Evolutionary conservation across 176 grass and related monocot species (phyloP), one percentile per base, ranked within the genome.

Genomic region (Carex cristatella): DNA sequence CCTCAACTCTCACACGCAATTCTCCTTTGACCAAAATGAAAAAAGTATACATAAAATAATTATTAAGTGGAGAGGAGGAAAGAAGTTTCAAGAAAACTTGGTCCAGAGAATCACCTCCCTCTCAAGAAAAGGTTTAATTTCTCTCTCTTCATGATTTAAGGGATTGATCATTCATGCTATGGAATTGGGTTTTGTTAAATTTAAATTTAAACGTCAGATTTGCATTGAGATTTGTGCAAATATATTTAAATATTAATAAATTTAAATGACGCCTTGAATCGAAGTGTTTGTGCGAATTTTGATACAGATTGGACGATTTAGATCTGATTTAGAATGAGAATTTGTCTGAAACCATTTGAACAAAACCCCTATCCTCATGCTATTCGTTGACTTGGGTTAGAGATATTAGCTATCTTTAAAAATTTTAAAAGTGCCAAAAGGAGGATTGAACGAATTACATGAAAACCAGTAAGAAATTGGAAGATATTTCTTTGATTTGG

Each of bases 31-130:
- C 74, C 51, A 78, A 9, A 78, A 57, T 27, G 9, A 28, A 78
- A 35, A 75, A 56, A 78, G 23, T 57, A 57, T 78, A 16, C 23
- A 78, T 78, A 16, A 78, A 78, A 78, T 56, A 78, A 58, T 78
- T 33, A 78, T 78, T 32, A 4, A 78, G 33, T 57, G 27, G 32
- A 78, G 73, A 78, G 46, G n/a, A 27, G 46, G 27, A 54, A 28
- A 54, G 49, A 57, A 57, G 73, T 57, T 78, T 78, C 49, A 78
- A 57, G 23, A 70, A 57, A 56, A 56, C 49, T 77, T 53, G 46
- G 46, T 53, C 19, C 44, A 53, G 18, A 18, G 70, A 30, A 54
- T 75, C 71, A 75, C 71, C 46, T 75, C 48, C 10, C 48, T 4
- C 12, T 2, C 51, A 78, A 78, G 49, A 78, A 78, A 78, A 77